Evolutionary conservation across 2,329 filamentous ascomycete species (phyloP), one percentile per base, ranked within the genome.

Genomic region (Neofusicoccum umdonicola): DNA sequence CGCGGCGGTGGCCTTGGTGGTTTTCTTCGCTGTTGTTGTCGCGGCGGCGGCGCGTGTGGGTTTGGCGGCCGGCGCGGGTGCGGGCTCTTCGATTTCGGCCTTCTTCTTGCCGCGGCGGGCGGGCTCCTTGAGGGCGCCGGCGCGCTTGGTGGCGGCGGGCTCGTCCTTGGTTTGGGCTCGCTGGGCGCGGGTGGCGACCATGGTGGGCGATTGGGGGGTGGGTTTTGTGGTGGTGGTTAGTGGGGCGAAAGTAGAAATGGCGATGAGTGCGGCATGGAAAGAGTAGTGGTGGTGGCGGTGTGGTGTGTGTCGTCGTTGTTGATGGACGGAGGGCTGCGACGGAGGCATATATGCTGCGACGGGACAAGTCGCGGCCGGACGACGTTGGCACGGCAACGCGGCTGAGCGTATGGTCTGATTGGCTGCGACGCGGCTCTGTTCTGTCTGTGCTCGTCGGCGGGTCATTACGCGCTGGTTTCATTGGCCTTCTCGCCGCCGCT

Each of bases 131-230:
- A 63, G 31, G 22, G 66, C 63, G 45, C 47, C 51, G 22, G 22
- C 22, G 15, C 54, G 27, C 35, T 60, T 51, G 34, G 61, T 27
- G 27, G 58, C 31, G 15, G 54, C 35, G 19, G 64, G 44, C 34
- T 64, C 65, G 19, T 58, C 62, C 51, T 65, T 65, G 37, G 39
- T 60, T n/a, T 57, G 58, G 19, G 37, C 51, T 34, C 65, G 62
- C 22, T 66, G 62, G 2, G 65, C 62, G 54, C 66, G 62, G 34
- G 65, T 66, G 45, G 62, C 58, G 35, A 66, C 66, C 57, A 65
- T 66, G 27, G 22, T 66, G 62, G 42, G 57, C 19, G 8, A 44
- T n/a, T 19, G 22, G 9, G 45, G 42, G 39, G 19, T 19, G 19
- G 19, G 3, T 42, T 12, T 35, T 56, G 17, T 7, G 5, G 39